These are phyloP conservation scores for Crucihimalaya himalaica DNA, from an alignment of 345 rosid species.

Conservation along the genomic window DNA sequence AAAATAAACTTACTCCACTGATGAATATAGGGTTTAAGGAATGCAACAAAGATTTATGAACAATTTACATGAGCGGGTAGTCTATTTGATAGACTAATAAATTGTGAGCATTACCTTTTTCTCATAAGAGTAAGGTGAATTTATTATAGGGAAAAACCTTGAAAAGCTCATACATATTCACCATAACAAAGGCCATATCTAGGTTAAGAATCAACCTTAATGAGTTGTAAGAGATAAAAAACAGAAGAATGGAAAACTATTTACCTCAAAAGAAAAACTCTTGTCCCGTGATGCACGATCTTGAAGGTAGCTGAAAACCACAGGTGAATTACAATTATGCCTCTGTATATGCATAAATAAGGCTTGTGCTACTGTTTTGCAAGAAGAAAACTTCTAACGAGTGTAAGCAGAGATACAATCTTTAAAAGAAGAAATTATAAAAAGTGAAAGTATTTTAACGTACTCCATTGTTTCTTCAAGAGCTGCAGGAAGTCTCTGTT, in stretches of 20 bases:
- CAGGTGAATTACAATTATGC: slow-evolving; percentile 12
- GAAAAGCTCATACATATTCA: neutral
- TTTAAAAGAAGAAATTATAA: neutral
- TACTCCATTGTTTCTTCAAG: slow-evolving; percentile 90
- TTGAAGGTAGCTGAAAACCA: slow-evolving; percentile 76
- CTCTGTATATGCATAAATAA: slow-evolving; percentile 4
- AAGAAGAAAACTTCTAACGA: slow-evolving; percentile 6
- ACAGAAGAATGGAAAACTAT: slow-evolving; percentile 13
- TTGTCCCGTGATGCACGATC: slow-evolving; percentile 76
- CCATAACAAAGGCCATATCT: neutral
- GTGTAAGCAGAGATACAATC: slow-evolving; percentile 6
- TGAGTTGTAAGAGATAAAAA: neutral
- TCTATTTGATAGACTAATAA: neutral
- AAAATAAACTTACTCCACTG: neutral
- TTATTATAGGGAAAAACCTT: neutral
- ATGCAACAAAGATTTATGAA: neutral
- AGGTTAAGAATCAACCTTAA: neutral
- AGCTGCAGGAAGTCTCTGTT: slow-evolving; percentile 86
- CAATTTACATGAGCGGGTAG: neutral
- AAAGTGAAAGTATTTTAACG: slow-evolving; percentile 27
- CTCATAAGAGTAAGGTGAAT: neutral
- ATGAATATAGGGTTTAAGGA: neutral
- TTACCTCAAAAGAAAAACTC: slow-evolving; percentile 89
- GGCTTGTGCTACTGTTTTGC: neutral
- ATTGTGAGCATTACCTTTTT: neutral